Evolutionary conservation across 2,329 filamentous ascomycete genomes (phyloP).

Genomic region (Phaeoacremonium minimum): DNA sequence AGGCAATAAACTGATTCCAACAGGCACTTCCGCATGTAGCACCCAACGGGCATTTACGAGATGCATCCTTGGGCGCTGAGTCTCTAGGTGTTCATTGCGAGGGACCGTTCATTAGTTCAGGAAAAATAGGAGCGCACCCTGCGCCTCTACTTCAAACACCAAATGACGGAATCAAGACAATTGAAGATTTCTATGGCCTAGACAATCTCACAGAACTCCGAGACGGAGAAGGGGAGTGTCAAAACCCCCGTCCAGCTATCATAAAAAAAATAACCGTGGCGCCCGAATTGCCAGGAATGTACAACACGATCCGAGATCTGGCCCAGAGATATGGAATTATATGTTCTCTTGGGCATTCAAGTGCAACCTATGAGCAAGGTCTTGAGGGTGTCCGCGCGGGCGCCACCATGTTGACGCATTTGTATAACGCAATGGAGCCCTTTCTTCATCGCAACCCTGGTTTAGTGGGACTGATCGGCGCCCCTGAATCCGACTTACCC

Average conservation of each 20-base stretch:
- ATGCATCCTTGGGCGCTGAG: constrained; percentile 66
- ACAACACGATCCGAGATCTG: constrained; percentile 61
- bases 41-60: constrained; percentile 47
- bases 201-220: constrained; percentile 49
- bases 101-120: constrained; percentile 68
- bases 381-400: constrained; percentile 63
- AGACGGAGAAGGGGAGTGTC: constrained; percentile 21
- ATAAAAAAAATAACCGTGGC: constrained; percentile 79
- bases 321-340: constrained; percentile 55
- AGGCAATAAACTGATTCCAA: neutral
- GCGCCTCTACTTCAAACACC: constrained; percentile 54
- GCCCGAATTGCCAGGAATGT: constrained; percentile 68
- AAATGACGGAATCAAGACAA: constrained; percentile 49
- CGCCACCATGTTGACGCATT: constrained; percentile 78
- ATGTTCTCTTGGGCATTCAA: constrained; percentile 75
- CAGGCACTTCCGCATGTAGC: neutral
- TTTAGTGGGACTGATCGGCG: constrained; percentile 74
- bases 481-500: constrained; percentile 38
- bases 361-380: constrained; percentile 76
- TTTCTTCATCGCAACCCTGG: constrained; percentile 83
- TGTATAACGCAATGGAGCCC: constrained; percentile 88
- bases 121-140: constrained; percentile 79
- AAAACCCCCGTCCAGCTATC: constrained; percentile 16
- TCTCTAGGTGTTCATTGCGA: constrained; percentile 43
- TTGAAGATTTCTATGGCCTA: constrained; percentile 65